Conservation (phyloP, 352 stramenopile species). For the Globisporangium cylindrosporum region DNA sequence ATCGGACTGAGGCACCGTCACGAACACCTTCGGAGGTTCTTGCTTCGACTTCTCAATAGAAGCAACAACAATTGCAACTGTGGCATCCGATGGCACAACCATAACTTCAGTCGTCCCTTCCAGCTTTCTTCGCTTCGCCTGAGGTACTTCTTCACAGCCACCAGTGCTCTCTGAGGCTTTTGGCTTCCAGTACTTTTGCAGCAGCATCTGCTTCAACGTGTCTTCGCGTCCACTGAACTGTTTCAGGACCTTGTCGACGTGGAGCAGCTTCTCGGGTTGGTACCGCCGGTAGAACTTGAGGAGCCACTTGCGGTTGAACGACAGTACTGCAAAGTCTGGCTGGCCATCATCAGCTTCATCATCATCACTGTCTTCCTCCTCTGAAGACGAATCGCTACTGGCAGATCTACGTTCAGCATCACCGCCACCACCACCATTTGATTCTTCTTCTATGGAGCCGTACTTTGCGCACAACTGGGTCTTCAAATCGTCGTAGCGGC, state of each 20-base stretch:
- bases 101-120: slow-evolving; percentile 21
- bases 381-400: slow-evolving; percentile 16
- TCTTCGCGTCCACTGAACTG: slow-evolving; percentile 68
- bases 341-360: background rate
- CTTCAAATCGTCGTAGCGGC: slow-evolving; percentile 53
- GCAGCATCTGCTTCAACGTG: slow-evolving; percentile 53
- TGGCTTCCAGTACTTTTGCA: slow-evolving; percentile 42
- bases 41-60: background rate
- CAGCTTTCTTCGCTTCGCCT: slow-evolving; percentile 17
- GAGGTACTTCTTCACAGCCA: background rate
- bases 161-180: background rate
- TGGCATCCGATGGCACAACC: slow-evolving; percentile 11
- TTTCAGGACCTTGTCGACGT: slow-evolving; percentile 48
- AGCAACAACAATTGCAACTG: background rate
- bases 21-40: slow-evolving; percentile 5
- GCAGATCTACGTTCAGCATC: background rate
- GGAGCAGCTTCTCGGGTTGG: slow-evolving; percentile 46
- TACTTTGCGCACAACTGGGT: slow-evolving; percentile 53
- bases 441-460: slow-evolving; percentile 19
- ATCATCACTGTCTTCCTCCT: slow-evolving; percentile 12
- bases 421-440: background rate
- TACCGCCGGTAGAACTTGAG: slow-evolving; percentile 49
- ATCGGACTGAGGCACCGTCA: background rate
- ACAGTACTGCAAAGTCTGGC: slow-evolving; percentile 19
- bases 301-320: slow-evolving; percentile 49